Percentiles rank a stretch among this genome's conserved stretches.
Evolutionary conservation across 495 filamentous ascomycete species (phyloP).

Genomic region (Hypoxylon fuscum): DNA sequence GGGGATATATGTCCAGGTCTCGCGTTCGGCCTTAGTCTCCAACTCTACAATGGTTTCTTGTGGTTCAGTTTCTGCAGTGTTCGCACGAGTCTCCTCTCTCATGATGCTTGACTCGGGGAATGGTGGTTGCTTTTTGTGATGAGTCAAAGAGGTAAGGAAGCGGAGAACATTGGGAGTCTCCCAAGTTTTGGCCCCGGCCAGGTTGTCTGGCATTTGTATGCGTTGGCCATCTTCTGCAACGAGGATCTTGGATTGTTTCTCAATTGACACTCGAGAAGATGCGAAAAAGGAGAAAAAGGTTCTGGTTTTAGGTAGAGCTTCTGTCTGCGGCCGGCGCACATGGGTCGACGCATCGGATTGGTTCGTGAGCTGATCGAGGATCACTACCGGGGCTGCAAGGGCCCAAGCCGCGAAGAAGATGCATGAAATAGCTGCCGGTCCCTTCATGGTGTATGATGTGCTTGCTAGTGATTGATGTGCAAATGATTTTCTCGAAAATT

Average conservation of each 20-base stretch:
- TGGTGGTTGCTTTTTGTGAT: constrained; percentile 32
- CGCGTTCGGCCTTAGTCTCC: constrained; percentile 37
- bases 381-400: constrained; percentile 32
- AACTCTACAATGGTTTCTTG: constrained; percentile 42
- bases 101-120: constrained; percentile 45
- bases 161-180: constrained; percentile 36
- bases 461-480: neutral
- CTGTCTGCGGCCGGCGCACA: constrained; percentile 11
- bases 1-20: constrained; percentile 37
- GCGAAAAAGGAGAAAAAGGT: constrained; percentile 9
- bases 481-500: constrained; percentile 5
- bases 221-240: constrained; percentile 29
- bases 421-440: constrained; percentile 20
- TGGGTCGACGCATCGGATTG: constrained; percentile 20
- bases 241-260: constrained; percentile 24
- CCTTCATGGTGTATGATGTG: constrained; percentile 31
- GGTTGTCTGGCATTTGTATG: constrained; percentile 31
- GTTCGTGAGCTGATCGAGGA: constrained; percentile 16
- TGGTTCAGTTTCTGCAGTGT: constrained; percentile 33
- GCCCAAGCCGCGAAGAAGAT: constrained; percentile 25
- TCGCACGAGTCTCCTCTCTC: constrained; percentile 39
- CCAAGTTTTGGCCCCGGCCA: constrained; percentile 32
- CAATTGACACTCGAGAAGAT: constrained; percentile 16
- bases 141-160: constrained; percentile 32
- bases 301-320: constrained; percentile 1